Conservation (phyloP, 495 filamentous ascomycete genomes). For the Achaetomiella virescens region DNA sequence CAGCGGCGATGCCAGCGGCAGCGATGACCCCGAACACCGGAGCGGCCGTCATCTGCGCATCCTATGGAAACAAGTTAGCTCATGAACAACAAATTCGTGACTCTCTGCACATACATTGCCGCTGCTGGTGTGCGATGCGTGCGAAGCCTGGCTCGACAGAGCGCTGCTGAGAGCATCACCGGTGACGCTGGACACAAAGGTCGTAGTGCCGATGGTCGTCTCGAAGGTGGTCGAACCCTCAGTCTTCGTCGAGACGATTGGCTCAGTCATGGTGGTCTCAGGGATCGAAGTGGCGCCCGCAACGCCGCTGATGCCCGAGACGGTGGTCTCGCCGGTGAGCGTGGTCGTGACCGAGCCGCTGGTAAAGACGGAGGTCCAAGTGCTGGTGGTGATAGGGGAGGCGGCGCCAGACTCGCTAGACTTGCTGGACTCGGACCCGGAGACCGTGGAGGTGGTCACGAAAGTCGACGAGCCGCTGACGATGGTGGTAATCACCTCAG, state of each 20-base stretch:
- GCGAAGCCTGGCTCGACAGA: slow-evolving; percentile 9
- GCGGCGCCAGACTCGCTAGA: slow-evolving; percentile 10
- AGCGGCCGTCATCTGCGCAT: slow-evolving; percentile 26
- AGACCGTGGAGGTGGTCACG: slow-evolving; percentile 25
- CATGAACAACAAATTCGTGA: not conserved
- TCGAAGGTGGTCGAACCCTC: slow-evolving; percentile 10
- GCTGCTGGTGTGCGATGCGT: slow-evolving; percentile 14
- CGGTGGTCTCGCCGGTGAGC: slow-evolving; percentile 21
- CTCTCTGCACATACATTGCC: slow-evolving; percentile 5
- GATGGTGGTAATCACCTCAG: slow-evolving; percentile 24
- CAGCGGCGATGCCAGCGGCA: slow-evolving; percentile 32
- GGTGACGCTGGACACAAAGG: slow-evolving; percentile 11
- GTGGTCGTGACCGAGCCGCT: slow-evolving; percentile 16
- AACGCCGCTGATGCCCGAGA: slow-evolving; percentile 16
- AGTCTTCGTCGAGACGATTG: slow-evolving; percentile 11
- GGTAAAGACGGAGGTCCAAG: slow-evolving; percentile 29
- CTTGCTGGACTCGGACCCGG: not conserved
- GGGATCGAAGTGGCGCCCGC: slow-evolving; percentile 14
- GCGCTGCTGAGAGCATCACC: slow-evolving; percentile 12
- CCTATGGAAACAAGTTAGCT: slow-evolving; percentile 14
- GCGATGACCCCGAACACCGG: slow-evolving; percentile 30
- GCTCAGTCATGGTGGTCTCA: slow-evolving; percentile 8
- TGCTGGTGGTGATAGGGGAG: slow-evolving; percentile 28
- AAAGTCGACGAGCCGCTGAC: slow-evolving; percentile 25
- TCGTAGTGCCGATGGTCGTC: slow-evolving; percentile 17